phyloP scores from a whole-genome alignment of 495 filamentous ascomycete genomes.

The Bacidia rubella region DNA sequence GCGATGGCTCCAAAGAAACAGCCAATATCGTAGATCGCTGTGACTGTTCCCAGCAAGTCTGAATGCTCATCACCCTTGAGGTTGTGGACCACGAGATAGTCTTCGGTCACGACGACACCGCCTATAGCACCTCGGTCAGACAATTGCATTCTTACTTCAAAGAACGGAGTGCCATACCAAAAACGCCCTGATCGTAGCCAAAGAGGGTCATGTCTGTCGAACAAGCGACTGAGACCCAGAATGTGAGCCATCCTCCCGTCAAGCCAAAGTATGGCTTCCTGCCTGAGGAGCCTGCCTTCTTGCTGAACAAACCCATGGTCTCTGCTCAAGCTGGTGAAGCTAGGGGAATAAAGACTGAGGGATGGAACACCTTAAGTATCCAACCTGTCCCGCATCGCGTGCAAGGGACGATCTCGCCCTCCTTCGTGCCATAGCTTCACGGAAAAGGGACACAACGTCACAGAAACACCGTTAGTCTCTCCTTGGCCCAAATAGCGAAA shows the following conservation, averaged over 20 bases:
- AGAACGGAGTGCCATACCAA: constrained; percentile 21
- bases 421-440: not conserved
- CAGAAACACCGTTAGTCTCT: too few species aligned
- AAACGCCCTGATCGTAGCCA: constrained; percentile 48
- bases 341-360: too few species aligned
- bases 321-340: not conserved
- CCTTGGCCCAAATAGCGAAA: not conserved
- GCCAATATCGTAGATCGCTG: constrained; percentile 48
- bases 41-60: constrained; percentile 41
- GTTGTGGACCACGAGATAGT: constrained; percentile 41
- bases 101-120: constrained; percentile 41
- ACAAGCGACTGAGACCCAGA: constrained; percentile 43
- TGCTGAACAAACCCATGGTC: constrained; percentile 6
- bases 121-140: constrained; percentile 19
- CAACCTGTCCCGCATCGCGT: not conserved
- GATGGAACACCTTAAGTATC: not conserved
- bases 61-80: constrained; percentile 35
- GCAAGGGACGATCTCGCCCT: not conserved
- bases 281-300: not conserved
- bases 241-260: constrained; percentile 42
- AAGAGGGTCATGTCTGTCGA: constrained; percentile 46
- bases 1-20: constrained; percentile 18
- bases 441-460: not conserved
- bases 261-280: constrained; percentile 39
- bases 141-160: not conserved